These are phyloP conservation scores for Panellus pusillus DNA, from an alignment of 768 basidiomycete species.

Conservation along the genomic window DNA sequence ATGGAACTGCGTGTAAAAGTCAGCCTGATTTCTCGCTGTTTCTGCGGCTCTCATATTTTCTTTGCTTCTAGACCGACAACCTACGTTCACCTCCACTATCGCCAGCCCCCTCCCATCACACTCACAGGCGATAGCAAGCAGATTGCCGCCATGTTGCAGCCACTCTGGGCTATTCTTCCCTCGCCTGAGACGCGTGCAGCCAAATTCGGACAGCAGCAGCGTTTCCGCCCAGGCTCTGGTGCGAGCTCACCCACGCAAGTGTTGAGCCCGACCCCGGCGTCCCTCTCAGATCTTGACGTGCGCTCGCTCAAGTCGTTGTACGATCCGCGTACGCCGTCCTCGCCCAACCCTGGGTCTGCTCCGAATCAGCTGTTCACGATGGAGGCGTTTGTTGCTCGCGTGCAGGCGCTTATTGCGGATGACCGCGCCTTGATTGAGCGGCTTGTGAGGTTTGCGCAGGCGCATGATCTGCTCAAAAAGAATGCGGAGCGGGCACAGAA, in stretches of 20 bases:
- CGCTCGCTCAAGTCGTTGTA: conserved; percentile 84
- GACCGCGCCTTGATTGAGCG: conserved; percentile 84
- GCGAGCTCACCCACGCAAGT: conserved; percentile 39
- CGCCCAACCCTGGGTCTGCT: conserved; percentile 23
- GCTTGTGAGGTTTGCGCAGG: conserved; percentile 80
- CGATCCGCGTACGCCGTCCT: conserved; percentile 37
- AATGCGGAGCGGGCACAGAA: conserved; percentile 92
- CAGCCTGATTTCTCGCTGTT: background rate
- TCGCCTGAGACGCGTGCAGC: conserved; percentile 79
- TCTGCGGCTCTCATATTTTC: background rate
- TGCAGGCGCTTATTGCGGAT: conserved; percentile 80
- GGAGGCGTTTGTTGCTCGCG: conserved; percentile 74
- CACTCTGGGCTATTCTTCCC: conserved; percentile 81
- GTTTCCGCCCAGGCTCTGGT: conserved; percentile 47
- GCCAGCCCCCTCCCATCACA: conserved; percentile 23
- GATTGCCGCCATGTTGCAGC: conserved; percentile 61
- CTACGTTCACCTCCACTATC: conserved; percentile 10
- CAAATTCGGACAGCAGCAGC: conserved; percentile 51
- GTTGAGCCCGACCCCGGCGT: conserved; percentile 38
- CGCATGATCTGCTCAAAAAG: conserved; percentile 88
- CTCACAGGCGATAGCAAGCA: conserved; percentile 46
- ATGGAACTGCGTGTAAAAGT: conserved; percentile 43
- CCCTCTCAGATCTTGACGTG: conserved; percentile 83
- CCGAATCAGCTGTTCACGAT: conserved; percentile 56
- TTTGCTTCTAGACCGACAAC: conserved; percentile 14